These are phyloP conservation scores for Linum trigynum DNA, from an alignment of 345 rosid species.

Conservation along the genomic window DNA sequence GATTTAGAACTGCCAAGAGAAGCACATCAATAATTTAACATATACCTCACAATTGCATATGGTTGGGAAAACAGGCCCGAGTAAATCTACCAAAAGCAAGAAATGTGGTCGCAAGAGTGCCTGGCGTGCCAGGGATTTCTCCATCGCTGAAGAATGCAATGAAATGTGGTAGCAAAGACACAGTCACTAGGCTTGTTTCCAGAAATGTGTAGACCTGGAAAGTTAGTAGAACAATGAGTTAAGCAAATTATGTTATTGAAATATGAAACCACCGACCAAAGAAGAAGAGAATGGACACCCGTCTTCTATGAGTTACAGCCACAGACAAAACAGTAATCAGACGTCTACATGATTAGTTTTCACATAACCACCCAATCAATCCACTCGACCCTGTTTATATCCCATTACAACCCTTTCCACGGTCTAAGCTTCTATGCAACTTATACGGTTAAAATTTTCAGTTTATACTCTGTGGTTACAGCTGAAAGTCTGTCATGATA, in stretches of 20 bases:
- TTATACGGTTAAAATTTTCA: not conserved
- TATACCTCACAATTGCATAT: not conserved
- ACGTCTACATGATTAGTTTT: not conserved
- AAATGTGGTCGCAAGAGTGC: slow-evolving; percentile 91
- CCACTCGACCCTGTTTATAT: not conserved
- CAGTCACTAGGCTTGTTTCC: slow-evolving; percentile 81
- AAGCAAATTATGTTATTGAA: not conserved
- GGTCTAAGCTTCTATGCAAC: not conserved
- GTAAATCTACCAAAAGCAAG: slow-evolving; percentile 71
- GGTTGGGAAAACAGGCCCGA: not conserved
- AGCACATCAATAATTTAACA: slow-evolving; percentile 11
- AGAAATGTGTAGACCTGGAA: slow-evolving; percentile 94
- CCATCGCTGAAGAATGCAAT: slow-evolving; percentile 83
- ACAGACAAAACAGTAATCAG: no score
- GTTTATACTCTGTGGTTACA: not conserved
- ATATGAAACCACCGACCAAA: not conserved
- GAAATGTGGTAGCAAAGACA: slow-evolving; percentile 79
- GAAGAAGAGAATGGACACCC: not conserved
- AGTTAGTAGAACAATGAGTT: not conserved
- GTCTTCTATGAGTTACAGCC: not conserved
- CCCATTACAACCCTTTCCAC: not conserved
- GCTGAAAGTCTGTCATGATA: not conserved
- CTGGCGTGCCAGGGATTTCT: slow-evolving; percentile 91
- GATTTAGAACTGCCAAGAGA: slow-evolving; percentile 58
- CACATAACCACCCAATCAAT: not conserved